These are phyloP conservation scores for Nicotiana benthamiana DNA, from an alignment of 257 asterid genomes.

Conservation along the genomic window DNA sequence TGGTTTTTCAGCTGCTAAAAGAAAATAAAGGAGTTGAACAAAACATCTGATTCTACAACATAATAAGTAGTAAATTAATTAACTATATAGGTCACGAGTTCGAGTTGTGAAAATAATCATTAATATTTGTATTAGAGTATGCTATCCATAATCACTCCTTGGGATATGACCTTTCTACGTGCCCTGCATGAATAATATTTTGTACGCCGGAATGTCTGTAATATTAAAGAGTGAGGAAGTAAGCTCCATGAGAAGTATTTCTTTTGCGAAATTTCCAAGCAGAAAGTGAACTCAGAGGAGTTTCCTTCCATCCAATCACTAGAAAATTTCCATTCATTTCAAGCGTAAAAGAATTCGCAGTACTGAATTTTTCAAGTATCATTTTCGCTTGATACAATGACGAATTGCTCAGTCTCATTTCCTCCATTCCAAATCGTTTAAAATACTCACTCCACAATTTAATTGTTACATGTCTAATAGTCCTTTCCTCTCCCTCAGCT, in stretches of 20 bases:
- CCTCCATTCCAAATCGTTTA: conserved; percentile 24
- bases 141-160: background rate
- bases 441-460: conserved; percentile 43
- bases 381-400: conserved; percentile 31
- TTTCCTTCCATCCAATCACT: conserved; percentile 47
- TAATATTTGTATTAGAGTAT: too few relatives aligned
- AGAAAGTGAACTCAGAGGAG: conserved; percentile 33
- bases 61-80: too few relatives aligned
- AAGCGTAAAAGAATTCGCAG: conserved; percentile 26
- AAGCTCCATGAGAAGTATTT: background rate
- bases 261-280: conserved; percentile 31
- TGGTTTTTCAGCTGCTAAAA: too few relatives aligned
- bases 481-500: conserved; percentile 22
- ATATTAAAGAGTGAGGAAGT: background rate
- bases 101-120: accelerated
- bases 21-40: background rate
- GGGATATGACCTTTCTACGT: accelerated
- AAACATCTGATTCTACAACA: background rate
- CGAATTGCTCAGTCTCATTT: conserved; percentile 32
- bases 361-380: conserved; percentile 18
- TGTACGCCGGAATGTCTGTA: background rate
- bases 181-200: background rate
- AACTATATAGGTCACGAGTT: too few relatives aligned
- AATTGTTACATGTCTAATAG: conserved; percentile 31
- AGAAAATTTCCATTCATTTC: conserved; percentile 36